Evolutionary conservation across 345 rosid genomes (phyloP).

Genomic region (Eucalyptus sp.): DNA sequence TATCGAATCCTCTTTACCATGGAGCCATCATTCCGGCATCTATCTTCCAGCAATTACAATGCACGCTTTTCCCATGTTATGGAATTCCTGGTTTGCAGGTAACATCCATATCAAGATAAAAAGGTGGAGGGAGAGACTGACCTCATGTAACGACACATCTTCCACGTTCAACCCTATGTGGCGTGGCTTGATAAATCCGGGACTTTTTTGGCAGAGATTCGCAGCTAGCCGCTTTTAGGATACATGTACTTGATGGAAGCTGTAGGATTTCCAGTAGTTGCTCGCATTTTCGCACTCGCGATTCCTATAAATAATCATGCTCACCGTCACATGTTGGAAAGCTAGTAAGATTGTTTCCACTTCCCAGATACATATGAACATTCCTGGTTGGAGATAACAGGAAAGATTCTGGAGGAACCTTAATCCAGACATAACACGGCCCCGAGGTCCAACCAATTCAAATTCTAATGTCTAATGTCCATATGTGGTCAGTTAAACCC

Average conservation of each 20-base stretch:
- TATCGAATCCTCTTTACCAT: background rate
- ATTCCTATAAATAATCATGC: background rate
- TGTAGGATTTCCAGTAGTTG: background rate
- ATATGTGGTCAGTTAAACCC: accelerated
- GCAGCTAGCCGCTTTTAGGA: background rate
- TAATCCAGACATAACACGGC: background rate
- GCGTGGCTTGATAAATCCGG: background rate
- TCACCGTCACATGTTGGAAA: background rate
- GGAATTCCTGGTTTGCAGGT: background rate
- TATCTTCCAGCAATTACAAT: background rate
- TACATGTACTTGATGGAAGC: background rate
- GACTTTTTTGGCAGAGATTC: background rate
- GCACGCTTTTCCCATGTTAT: background rate
- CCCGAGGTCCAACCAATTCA: background rate
- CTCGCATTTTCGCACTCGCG: background rate
- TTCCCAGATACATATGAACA: background rate
- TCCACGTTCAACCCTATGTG: background rate
- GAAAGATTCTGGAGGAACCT: background rate
- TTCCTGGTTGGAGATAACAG: background rate
- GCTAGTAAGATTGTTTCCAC: background rate
- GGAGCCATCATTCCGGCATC: background rate
- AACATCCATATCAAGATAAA: background rate
- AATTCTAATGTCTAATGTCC: background rate
- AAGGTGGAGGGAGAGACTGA: background rate
- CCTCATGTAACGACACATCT: background rate